Evolutionary conservation across 768 basidiomycete species (phyloP).

Genomic region (Rubroboletus pulcherrimus): DNA sequence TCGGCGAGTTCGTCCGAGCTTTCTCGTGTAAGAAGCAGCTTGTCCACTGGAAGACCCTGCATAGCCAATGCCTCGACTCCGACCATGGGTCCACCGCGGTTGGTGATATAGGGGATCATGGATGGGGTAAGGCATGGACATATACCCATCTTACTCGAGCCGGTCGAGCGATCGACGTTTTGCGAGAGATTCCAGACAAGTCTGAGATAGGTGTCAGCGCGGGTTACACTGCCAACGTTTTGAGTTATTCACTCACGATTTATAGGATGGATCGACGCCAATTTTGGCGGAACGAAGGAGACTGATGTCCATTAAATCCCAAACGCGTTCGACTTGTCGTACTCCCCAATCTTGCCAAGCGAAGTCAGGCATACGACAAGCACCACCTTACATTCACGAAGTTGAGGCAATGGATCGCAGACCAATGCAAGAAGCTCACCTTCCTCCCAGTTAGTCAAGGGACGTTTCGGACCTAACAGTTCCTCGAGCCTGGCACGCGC

Average conservation of each 20-base stretch:
- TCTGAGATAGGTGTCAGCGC: slow-evolving; percentile 35
- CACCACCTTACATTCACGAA: slow-evolving; percentile 50
- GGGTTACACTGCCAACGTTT: background rate
- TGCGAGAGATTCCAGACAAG: slow-evolving; percentile 96
- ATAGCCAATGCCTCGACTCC: slow-evolving; percentile 90
- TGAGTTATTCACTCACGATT: slow-evolving; percentile 59
- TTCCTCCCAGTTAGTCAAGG: slow-evolving; percentile 92
- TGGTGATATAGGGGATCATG: slow-evolving; percentile 96
- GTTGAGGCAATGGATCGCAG: background rate
- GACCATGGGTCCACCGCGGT: slow-evolving; percentile 93
- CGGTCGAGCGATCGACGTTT: slow-evolving; percentile 90
- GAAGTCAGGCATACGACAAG: slow-evolving; percentile 82
- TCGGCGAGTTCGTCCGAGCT: slow-evolving; percentile 92
- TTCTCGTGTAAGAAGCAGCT: slow-evolving; percentile 87
- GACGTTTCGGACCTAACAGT: slow-evolving; percentile 73
- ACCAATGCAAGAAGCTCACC: slow-evolving; percentile 40
- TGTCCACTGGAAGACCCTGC: slow-evolving; percentile 92
- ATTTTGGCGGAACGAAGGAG: slow-evolving; percentile 74
- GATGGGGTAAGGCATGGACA: slow-evolving; percentile 92
- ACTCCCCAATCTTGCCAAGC: slow-evolving; percentile 93
- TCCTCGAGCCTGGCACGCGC: slow-evolving; percentile 85
- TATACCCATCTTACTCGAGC: slow-evolving; percentile 76
- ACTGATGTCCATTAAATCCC: slow-evolving; percentile 93
- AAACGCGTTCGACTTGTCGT: slow-evolving; percentile 91
- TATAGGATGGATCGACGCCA: slow-evolving; percentile 82